Percentiles rank a stretch among this genome's conserved stretches.
Evolutionary conservation across 129 eudicot genomes (phyloP).

Genomic region (Oenanthe sinensis): DNA sequence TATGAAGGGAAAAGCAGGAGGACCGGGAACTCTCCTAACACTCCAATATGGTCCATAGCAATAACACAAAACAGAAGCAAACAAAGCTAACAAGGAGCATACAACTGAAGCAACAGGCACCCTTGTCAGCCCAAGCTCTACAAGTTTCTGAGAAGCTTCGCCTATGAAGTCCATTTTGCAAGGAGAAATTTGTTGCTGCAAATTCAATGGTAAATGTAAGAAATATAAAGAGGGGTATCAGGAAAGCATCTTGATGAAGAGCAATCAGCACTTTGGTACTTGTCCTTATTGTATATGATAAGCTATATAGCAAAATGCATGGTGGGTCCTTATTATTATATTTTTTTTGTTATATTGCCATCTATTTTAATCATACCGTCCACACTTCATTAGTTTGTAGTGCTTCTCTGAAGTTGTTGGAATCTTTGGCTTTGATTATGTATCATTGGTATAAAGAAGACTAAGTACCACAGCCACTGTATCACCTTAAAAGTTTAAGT

Average conservation of each 20-base stretch:
- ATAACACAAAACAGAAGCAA: constrained; percentile 37
- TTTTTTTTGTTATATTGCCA: neutral
- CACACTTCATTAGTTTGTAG: neutral
- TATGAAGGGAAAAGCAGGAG: constrained; percentile 60
- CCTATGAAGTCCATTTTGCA: constrained; percentile 22
- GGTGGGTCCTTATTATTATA: constrained; percentile 1
- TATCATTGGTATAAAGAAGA: neutral
- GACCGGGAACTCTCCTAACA: constrained; percentile 83
- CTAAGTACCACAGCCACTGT: neutral
- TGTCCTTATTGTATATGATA: constrained; percentile 19
- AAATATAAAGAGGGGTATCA: constrained; percentile 2
- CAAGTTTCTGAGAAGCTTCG: neutral
- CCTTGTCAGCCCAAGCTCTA: neutral
- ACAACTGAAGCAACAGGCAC: constrained; percentile 20
- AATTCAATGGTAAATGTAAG: neutral
- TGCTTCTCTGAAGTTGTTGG: neutral
- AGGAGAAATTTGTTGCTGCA: neutral
- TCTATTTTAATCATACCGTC: neutral
- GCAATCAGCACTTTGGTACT: constrained; percentile 10
- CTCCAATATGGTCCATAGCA: constrained; percentile 70
- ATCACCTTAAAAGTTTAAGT: neutral
- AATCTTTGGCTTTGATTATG: neutral
- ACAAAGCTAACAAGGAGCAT: constrained; percentile 25
- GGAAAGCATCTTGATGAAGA: neutral
- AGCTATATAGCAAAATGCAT: constrained; percentile 4